Base-by-base conservation (phyloP, 441 rosid species). In the Capsella rubella region DNA sequence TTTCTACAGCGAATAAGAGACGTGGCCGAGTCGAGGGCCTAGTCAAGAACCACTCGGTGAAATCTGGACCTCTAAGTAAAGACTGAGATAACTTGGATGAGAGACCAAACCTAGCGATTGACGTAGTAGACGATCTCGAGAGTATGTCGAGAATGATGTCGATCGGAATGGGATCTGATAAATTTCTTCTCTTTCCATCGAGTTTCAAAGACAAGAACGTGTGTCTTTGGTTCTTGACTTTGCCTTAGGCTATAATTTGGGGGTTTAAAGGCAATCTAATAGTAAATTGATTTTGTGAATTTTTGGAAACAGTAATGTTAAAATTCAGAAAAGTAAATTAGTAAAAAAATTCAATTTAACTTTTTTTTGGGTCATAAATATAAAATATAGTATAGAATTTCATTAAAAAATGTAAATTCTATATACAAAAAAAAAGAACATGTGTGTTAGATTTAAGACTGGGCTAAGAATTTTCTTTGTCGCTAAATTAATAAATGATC, bases 51-150 rank as follows among this genome's bases (percentile, higher is more conserved):
- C 2, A 42, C 45, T 40, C 45, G 14, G 45, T 40, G 14, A 40
- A 40, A 11, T 40, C n/a, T 12, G 12, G 40, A 37, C n/a, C 8
- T 0, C 9, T 4, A 34, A 34, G 63, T 57, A 34, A 34, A 8
- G 29, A 57, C 29, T n/a, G 1, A 2, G 29, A 35, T 0, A 16
- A 35, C 9, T 35, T 57, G 25, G 63, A 57, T 16, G 7, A 8
- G 12, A 32, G 21, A 57, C 45, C 42, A 57, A 34, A 57, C n/a
- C 27, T 57, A 15, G 64, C 46, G n/a, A 58, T 58, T 58, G 16
- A 11, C 6, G 16, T 58, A 2, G 0, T 1, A 5, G 63, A 35
- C 2, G 1, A 34, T 58, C 29, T 57, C 28, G 5, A 58, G n/a
- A 57, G 11, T 57, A 55, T 56, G 4, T 58, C 64, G 3, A 11